phyloP scores from a whole-genome alignment of 2,329 filamentous ascomycete genomes.

The Ophiostoma piceae region DNA sequence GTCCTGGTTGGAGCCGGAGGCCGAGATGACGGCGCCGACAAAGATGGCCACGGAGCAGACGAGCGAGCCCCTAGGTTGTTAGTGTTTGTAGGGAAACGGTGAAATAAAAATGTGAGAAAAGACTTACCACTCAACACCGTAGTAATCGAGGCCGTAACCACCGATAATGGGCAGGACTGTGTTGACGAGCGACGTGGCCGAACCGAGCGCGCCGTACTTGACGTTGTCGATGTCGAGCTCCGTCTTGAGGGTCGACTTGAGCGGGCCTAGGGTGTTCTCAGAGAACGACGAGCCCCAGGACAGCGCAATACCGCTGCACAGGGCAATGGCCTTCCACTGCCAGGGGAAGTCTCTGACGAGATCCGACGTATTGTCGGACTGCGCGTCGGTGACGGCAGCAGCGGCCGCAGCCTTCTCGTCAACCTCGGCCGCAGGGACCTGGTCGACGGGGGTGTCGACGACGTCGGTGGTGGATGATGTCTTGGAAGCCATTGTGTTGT shows the following conservation, averaged over 20 bases:
- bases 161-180: slow-evolving; percentile 31
- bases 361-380: slow-evolving; percentile 20
- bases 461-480: background rate
- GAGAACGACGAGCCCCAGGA: slow-evolving; percentile 31
- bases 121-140: slow-evolving; percentile 30
- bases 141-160: slow-evolving; percentile 31
- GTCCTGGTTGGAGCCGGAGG: slow-evolving; percentile 28
- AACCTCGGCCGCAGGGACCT: background rate
- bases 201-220: slow-evolving; percentile 29
- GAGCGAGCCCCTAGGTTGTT: slow-evolving; percentile 26
- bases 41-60: slow-evolving; percentile 29
- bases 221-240: slow-evolving; percentile 30
- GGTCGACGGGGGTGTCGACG: background rate
- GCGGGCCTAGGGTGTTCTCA: slow-evolving; percentile 30
- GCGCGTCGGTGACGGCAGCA: background rate
- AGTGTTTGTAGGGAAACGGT: background rate
- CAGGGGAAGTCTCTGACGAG: slow-evolving; percentile 27
- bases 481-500: slow-evolving; percentile 6
- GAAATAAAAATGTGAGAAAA: background rate
- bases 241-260: slow-evolving; percentile 28
- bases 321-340: slow-evolving; percentile 29
- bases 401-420: slow-evolving; percentile 1
- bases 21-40: slow-evolving; percentile 30
- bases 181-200: slow-evolving; percentile 30
- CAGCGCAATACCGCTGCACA: slow-evolving; percentile 28